A percentile compares a stretch with the other conserved stretches of the same genome.
Conservation (phyloP, 768 basidiomycete genomes). For the Suillus paluster region DNA sequence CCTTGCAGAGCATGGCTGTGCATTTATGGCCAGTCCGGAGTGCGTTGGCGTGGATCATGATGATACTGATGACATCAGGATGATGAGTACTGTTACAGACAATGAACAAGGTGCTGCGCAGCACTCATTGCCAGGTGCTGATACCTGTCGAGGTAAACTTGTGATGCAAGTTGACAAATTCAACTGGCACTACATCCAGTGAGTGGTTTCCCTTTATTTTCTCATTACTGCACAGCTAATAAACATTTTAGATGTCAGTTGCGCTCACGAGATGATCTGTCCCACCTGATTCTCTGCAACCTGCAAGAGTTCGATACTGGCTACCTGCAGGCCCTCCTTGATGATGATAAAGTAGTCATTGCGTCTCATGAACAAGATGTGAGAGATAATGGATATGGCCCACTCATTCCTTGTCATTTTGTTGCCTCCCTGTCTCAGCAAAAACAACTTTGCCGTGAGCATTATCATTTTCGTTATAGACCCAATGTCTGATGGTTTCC, state of each 20-base stretch:
- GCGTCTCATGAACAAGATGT: constrained; percentile 8
- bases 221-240: background rate
- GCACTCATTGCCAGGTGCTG: background rate
- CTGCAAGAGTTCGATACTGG: constrained; percentile 17
- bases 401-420: constrained; percentile 22
- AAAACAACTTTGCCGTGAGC: constrained; percentile 23
- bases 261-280: constrained; percentile 19
- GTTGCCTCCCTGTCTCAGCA: constrained; percentile 18
- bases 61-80: background rate
- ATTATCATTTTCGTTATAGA: constrained; percentile 2
- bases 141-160: constrained; percentile 12
- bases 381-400: constrained; percentile 21
- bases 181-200: constrained; percentile 11
- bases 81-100: background rate
- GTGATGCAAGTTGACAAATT: constrained; percentile 7
- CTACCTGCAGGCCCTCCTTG: constrained; percentile 27
- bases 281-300: constrained; percentile 26
- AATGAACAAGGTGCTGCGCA: background rate
- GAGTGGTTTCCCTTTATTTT: constrained; percentile 3
- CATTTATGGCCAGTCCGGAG: constrained; percentile 12
- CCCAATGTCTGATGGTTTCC: background rate
- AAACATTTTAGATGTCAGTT: constrained; percentile 12
- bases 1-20: constrained; percentile 22
- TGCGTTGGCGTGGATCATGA: background rate
- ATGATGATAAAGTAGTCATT: constrained; percentile 1